A percentile compares a stretch with the other conserved stretches of the same genome.
phyloP scores from a whole-genome alignment of 1,139 yeast genomes.

The Fermentozyma sake region DNA sequence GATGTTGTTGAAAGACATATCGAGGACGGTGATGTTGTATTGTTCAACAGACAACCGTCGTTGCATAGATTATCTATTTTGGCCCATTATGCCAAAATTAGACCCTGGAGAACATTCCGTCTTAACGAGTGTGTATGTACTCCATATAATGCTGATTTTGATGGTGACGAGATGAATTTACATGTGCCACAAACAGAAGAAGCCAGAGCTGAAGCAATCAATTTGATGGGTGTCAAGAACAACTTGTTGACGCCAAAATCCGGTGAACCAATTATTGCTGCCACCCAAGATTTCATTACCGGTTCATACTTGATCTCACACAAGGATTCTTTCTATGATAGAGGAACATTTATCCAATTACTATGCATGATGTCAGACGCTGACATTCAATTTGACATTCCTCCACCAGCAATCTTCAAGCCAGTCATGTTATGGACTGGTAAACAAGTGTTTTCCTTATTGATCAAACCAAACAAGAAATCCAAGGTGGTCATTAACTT shows the following conservation, averaged over 20 bases:
- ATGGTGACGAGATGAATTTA: conserved; percentile 98
- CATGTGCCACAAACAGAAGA: conserved; percentile 99
- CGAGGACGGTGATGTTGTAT: conserved; percentile 93
- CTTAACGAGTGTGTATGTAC: conserved; percentile 99
- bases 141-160: conserved; percentile 98
- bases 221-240: conserved; percentile 95
- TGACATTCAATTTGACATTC: conserved; percentile 77
- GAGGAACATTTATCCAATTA: conserved; percentile 78
- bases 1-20: conserved; percentile 97
- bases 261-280: conserved; percentile 99
- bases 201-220: conserved; percentile 96
- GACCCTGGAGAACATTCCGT: conserved; percentile 98
- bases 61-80: conserved; percentile 90
- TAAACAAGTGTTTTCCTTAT: conserved; percentile 84
- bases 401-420: conserved; percentile 91
- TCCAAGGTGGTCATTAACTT: conserved; percentile 83
- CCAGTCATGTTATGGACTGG: conserved; percentile 96
- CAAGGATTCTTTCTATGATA: conserved; percentile 88
- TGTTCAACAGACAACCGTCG: conserved; percentile 97
- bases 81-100: conserved; percentile 90
- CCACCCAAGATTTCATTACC: conserved; percentile 98
- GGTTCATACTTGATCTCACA: conserved; percentile 91
- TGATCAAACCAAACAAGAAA: conserved; percentile 74
- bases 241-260: conserved; percentile 93
- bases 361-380: conserved; percentile 97